phyloP scores from a whole-genome alignment of 2,329 filamentous ascomycete genomes.

The Beauveria australis region DNA sequence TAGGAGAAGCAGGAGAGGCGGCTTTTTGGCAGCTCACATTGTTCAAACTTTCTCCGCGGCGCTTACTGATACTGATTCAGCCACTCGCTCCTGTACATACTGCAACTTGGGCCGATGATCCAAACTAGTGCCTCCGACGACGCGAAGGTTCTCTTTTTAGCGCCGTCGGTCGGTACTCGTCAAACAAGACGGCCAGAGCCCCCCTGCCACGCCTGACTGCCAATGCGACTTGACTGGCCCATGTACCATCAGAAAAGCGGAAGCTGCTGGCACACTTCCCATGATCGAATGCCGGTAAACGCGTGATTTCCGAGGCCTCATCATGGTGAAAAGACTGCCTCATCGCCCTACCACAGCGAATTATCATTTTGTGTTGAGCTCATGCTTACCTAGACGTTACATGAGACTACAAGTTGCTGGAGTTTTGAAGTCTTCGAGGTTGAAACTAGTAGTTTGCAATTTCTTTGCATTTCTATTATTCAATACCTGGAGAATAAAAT shows the following conservation, averaged over 20 bases:
- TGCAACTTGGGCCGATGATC: background rate
- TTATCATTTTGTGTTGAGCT: background rate
- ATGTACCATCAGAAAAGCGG: background rate
- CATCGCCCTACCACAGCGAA: background rate
- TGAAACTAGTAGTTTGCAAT: background rate
- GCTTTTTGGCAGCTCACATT: background rate
- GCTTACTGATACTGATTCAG: background rate
- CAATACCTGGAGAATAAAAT: background rate
- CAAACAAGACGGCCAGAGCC: background rate
- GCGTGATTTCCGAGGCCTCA: background rate
- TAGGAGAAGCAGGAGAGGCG: background rate
- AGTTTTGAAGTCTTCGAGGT: background rate
- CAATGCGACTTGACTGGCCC: background rate
- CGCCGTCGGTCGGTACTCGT: background rate
- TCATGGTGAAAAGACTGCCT: too few relatives aligned
- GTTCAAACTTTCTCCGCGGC: background rate
- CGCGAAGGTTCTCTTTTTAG: background rate
- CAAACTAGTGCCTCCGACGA: background rate
- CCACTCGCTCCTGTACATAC: background rate
- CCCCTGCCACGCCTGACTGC: too few relatives aligned
- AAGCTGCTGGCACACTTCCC: background rate
- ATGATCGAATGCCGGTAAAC: background rate
- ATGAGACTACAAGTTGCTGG: background rate
- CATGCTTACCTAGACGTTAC: too few relatives aligned
- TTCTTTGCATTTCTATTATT: slow-evolving; percentile 1